A percentile compares a stretch with the other conserved stretches of the same genome.
Conservation (phyloP, 2,329 filamentous ascomycete species). For the Fusarium sp. region DNA sequence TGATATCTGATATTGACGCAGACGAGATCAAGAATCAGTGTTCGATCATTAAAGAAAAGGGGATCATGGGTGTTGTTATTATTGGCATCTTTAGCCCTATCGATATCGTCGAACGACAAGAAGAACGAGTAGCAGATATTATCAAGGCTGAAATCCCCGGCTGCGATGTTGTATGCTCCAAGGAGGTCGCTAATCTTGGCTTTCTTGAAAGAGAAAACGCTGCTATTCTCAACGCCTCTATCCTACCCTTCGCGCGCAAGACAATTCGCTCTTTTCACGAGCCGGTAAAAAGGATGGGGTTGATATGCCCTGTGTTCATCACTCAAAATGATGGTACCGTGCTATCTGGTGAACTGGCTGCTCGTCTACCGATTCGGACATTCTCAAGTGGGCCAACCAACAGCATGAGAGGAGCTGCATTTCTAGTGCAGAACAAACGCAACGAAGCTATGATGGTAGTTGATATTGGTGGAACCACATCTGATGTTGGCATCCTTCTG, state of each 20-base stretch:
- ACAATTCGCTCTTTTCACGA: conserved; percentile 69
- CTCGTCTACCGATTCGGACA: conserved; percentile 69
- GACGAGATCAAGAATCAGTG: conserved; percentile 58
- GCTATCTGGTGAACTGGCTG: conserved; percentile 65
- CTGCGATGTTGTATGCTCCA: conserved; percentile 63
- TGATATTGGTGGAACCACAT: conserved; percentile 76
- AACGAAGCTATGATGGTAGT: conserved; percentile 68
- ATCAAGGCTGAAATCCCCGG: conserved; percentile 56
- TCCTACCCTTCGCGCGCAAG: conserved; percentile 68
- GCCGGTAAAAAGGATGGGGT: conserved; percentile 63
- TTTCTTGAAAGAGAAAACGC: conserved; percentile 75
- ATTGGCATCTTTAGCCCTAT: conserved; percentile 67
- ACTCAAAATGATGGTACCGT: conserved; percentile 76
- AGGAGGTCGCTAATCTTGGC: conserved; percentile 65
- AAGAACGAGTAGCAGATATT: conserved; percentile 62
- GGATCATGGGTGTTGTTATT: conserved; percentile 63
- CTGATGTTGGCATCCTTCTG: conserved; percentile 72
- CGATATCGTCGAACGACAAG: conserved; percentile 62
- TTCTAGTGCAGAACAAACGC: conserved; percentile 60
- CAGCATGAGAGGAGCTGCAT: conserved; percentile 73
- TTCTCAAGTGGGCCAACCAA: conserved; percentile 75
- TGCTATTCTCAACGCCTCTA: conserved; percentile 73
- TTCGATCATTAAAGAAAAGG: conserved; percentile 55
- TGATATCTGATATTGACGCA: conserved; percentile 62
- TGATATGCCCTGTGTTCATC: conserved; percentile 69